These are phyloP conservation scores for Mortierella polycephala DNA, from an alignment of 371 early-diverging fungal genomes.

Conservation along the genomic window DNA sequence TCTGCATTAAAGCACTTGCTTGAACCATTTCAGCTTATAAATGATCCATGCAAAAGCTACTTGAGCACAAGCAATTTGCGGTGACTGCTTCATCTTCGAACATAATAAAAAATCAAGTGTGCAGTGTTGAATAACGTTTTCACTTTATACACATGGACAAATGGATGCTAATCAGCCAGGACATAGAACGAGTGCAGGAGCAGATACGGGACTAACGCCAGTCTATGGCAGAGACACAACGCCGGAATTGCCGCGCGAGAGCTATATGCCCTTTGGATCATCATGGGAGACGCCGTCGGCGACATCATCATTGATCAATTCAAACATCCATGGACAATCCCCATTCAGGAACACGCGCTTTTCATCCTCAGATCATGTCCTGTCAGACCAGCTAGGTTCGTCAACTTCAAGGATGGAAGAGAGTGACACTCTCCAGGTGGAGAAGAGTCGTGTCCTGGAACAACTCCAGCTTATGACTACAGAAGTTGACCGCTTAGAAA, in stretches of 20 bases:
- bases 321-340: conserved; percentile 1
- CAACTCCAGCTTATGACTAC: conserved; percentile 33
- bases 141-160: too few species aligned
- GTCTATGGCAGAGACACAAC: too few species aligned
- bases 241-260: neutral
- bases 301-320: neutral
- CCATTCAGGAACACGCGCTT: conserved; percentile 15
- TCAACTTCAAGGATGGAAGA: conserved; percentile 10
- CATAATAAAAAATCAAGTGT: too few species aligned
- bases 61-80: too few species aligned
- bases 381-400: neutral
- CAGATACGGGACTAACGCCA: too few species aligned
- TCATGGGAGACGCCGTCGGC: conserved; percentile 18
- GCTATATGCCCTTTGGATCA: conserved; percentile 7
- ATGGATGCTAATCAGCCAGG: too few species aligned
- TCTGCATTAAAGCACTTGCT: too few species aligned
- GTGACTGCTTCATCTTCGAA: too few species aligned
- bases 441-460: conserved; percentile 45
- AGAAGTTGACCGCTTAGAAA: conserved; percentile 41
- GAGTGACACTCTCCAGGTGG: conserved; percentile 25
- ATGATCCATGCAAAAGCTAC: too few species aligned
- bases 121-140: too few species aligned
- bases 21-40: too few species aligned
- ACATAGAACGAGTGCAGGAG: too few species aligned
- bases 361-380: neutral